Evolutionary conservation across 257 asterid species (phyloP).

Genomic region (Solanum chmielewskii): DNA sequence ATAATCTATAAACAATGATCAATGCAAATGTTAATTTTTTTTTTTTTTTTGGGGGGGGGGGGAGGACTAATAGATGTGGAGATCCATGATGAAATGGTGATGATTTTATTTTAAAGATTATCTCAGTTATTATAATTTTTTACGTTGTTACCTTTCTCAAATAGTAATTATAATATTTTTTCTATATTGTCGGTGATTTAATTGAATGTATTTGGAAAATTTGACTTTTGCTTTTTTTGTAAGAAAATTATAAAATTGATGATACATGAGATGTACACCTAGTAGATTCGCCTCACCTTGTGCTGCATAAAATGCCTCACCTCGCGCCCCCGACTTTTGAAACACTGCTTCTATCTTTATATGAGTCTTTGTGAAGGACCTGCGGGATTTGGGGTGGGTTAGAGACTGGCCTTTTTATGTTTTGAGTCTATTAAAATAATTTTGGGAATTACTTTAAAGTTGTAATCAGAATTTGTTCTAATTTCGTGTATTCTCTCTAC

Average conservation of each 20-base stretch:
- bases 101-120: not conserved
- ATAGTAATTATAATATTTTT: too few species aligned
- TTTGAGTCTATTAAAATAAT: not conserved
- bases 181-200: not conserved
- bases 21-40: too few species aligned
- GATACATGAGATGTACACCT: not conserved
- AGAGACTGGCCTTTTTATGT: not conserved
- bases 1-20: too few species aligned
- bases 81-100: not conserved
- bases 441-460: not conserved
- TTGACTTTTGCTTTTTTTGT: not conserved
- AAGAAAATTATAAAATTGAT: too few species aligned
- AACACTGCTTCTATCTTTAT: too few species aligned
- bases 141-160: not conserved
- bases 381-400: not conserved
- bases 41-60: too few species aligned
- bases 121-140: not conserved
- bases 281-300: not conserved
- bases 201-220: too few species aligned
- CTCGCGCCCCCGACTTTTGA: not conserved
- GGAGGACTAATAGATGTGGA: not conserved
- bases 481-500: not conserved
- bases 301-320: not conserved
- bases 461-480: not conserved
- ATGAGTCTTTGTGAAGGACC: not conserved